Evolutionary conservation across 305 asterid genomes (phyloP).

Genomic region (Fraxinus albicans): DNA sequence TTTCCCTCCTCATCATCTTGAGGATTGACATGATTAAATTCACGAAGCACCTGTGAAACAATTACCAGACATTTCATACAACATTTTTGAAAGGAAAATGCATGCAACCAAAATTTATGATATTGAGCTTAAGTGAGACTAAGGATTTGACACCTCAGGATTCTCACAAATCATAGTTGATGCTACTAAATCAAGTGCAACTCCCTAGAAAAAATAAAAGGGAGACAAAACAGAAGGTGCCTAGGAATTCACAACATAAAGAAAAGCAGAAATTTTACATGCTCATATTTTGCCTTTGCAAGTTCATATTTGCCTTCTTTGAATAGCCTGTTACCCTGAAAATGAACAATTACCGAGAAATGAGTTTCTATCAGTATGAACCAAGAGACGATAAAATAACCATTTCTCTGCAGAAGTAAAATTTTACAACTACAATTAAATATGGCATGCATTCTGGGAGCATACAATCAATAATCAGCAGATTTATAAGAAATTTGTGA

Average conservation of each 20-base stretch:
- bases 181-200: not conserved
- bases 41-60: constrained; percentile 74
- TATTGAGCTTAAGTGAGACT: not conserved
- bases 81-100: constrained; percentile 6
- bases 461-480: not conserved
- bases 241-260: not conserved
- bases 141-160: not conserved
- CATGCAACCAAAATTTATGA: not conserved
- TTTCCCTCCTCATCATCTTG: constrained; percentile 94
- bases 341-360: constrained; percentile 22
- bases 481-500: not conserved
- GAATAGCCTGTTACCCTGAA: constrained; percentile 97
- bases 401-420: not conserved
- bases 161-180: not conserved
- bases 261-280: constrained; percentile 39
- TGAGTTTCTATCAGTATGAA: constrained; percentile 17
- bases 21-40: constrained; percentile 95
- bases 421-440: not conserved
- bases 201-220: not conserved
- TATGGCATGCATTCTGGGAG: not conserved
- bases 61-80: constrained; percentile 9
- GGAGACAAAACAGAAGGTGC: not conserved
- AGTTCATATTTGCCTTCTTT: constrained; percentile 91
- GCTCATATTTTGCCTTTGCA: constrained; percentile 94
- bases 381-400: not conserved